Evolutionary conservation across 1,284 basidiomycete species (phyloP), one percentile per base, ranked within the genome.

Genomic region (Rhodotorula sp.): DNA sequence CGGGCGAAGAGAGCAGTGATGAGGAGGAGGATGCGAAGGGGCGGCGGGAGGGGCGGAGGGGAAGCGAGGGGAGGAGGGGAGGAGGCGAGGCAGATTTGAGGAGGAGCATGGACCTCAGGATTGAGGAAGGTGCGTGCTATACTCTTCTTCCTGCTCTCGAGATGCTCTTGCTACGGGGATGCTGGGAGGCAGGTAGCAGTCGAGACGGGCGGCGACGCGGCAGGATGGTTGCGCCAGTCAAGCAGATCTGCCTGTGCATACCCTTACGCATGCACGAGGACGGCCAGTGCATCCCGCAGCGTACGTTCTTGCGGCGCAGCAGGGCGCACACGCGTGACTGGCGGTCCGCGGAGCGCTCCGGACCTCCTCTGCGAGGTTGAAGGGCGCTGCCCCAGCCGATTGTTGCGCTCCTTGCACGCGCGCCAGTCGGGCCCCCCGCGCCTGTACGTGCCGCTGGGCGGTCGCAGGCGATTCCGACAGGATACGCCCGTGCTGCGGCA

Each of bases 41-140:
- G 5, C 53, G 61, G 61, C 32, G 17, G 29, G 27, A 32, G 4
- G 34, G 29, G 44, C 34, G 6, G 56, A 29, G 29, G 50, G 56
- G 32, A 34, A 64, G 7, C 34, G 19, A 44, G 27, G 37, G 19
- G 39, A 39, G n/a, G 15, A 21, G 41, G 39, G 34, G 51, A 50
- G 21, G 1, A 12, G 34, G 12, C 9, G 27, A 39, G 39, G 29
- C 19, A 32, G 46, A 55, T 29, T 25, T 54, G 32, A 29, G 34
- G 51, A 27, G 41, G 64, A 67, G 67, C 37, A 58, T 57, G 59
- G 66, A 72, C 32, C n/a, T 72, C 34, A 32, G 60, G 48, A 72
- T 72, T 5, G 71, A 72, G 17, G 39, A 72, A 54, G 67, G 71
- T 69, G 34, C 53, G 71, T 48, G 44, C 25, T 56, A 58, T 13